phyloP scores from a whole-genome alignment of 805 yeast genomes.

The Ascoidea rubescens region DNA sequence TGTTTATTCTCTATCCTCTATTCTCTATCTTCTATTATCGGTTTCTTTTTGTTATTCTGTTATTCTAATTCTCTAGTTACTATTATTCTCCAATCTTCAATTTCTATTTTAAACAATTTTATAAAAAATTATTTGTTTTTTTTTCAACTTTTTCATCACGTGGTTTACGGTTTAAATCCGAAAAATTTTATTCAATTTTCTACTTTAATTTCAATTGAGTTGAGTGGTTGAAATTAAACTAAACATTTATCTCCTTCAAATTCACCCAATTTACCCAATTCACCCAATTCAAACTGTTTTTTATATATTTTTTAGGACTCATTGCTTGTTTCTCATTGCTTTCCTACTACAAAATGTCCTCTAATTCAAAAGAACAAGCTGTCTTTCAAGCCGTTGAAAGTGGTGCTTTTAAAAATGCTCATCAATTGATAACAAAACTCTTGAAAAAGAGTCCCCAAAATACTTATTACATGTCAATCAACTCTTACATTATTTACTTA shows the following conservation, averaged over 20 bases:
- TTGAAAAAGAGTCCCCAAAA: conserved; percentile 22
- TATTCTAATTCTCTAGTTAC: not conserved
- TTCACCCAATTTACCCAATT: not conserved
- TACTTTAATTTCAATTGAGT: not conserved
- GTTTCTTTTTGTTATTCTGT: not conserved
- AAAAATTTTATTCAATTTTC: too few relatives aligned
- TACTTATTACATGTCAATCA: conserved; percentile 21
- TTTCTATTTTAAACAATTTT: conserved; percentile 1
- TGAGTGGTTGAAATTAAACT: not conserved
- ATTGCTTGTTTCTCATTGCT: not conserved
- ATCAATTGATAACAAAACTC: conserved; percentile 17
- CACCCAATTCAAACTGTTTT: not conserved
- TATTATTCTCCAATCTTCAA: not conserved
- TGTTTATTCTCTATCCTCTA: not conserved
- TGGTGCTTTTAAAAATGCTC: conserved; percentile 22
- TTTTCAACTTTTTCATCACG: not conserved
- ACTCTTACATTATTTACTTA: conserved; percentile 15
- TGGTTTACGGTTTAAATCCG: not conserved
- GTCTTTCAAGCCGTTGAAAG: conserved; percentile 20
- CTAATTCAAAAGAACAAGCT: not conserved
- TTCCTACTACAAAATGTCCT: not conserved
- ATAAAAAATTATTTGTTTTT: too few relatives aligned
- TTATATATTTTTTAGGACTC: not conserved
- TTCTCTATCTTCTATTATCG: conserved; percentile 22
- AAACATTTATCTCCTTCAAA: not conserved